Evolutionary conservation across 768 basidiomycete species (phyloP).

Genomic region (Leccinellum albellum): DNA sequence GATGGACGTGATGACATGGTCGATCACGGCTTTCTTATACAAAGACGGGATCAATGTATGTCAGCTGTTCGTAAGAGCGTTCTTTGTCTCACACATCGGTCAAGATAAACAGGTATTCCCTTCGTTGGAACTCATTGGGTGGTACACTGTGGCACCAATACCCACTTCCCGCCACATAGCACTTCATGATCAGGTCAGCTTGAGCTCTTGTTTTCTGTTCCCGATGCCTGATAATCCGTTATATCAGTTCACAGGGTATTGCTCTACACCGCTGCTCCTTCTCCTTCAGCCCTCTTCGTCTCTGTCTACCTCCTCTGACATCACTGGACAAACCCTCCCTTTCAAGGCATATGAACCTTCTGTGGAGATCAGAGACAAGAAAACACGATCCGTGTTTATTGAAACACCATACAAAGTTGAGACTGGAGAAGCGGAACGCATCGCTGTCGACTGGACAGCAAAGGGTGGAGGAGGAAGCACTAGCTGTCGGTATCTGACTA

Average conservation of each 20-base stretch:
- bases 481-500: slow-evolving; percentile 52
- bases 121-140: slow-evolving; percentile 94
- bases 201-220: neutral
- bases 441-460: slow-evolving; percentile 95
- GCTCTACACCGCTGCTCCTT: slow-evolving; percentile 87
- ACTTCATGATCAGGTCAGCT: slow-evolving; percentile 77
- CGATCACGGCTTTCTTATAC: slow-evolving; percentile 78
- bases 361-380: slow-evolving; percentile 77
- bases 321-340: slow-evolving; percentile 75
- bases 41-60: slow-evolving; percentile 85
- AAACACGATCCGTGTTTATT: slow-evolving; percentile 74
- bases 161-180: slow-evolving; percentile 74
- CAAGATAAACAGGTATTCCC: slow-evolving; percentile 98
- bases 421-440: slow-evolving; percentile 97
- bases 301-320: slow-evolving; percentile 42
- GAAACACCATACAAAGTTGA: slow-evolving; percentile 87
- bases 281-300: slow-evolving; percentile 58
- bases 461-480: slow-evolving; percentile 80
- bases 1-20: slow-evolving; percentile 55
- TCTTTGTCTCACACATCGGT: slow-evolving; percentile 4
- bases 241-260: slow-evolving; percentile 73
- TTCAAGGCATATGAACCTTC: slow-evolving; percentile 93
- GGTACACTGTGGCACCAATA: slow-evolving; percentile 86
- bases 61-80: neutral
- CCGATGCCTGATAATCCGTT: neutral